Conservation (phyloP, 2,329 filamentous ascomycete species). For the Arthrobotrys iridis region DNA sequence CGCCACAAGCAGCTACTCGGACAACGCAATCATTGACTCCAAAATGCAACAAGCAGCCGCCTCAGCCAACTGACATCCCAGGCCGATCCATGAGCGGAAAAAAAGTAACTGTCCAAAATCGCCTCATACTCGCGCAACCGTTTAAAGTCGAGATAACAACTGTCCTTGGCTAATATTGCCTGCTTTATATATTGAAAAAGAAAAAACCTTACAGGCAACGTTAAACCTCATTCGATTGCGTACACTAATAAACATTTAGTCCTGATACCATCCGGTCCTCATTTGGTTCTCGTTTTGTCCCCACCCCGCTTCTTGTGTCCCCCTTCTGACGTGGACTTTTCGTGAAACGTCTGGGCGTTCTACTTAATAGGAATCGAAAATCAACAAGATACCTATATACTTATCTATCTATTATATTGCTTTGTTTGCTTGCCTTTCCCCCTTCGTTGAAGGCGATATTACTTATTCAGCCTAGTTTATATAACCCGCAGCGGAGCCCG, state of each 20-base stretch:
- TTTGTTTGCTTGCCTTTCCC: not conserved
- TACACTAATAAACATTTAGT: not conserved
- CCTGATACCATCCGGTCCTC: not conserved
- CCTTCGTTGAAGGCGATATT: not conserved
- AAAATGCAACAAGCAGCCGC: not conserved
- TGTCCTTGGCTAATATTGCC: not conserved
- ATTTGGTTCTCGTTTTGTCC: no score
- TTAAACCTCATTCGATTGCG: not conserved
- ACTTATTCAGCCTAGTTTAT: slow-evolving; percentile 4
- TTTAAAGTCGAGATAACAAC: not conserved
- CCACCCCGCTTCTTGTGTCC: slow-evolving; percentile 26
- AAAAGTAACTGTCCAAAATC: no score
- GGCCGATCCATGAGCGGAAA: no score
- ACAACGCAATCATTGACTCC: not conserved
- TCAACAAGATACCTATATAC: not conserved
- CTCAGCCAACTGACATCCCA: not conserved
- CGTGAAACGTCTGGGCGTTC: slow-evolving; percentile 20
- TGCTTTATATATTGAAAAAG: not conserved
- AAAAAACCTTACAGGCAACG: not conserved
- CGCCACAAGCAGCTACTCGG: not conserved
- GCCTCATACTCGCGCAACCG: slow-evolving; percentile 13
- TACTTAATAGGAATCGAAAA: not conserved
- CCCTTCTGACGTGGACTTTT: slow-evolving; percentile 38
- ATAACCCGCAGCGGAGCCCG: not conserved
- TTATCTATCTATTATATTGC: not conserved